A percentile compares a stretch with the other conserved stretches of the same genome.
Evolutionary conservation across 306 rosid species (phyloP).

Genomic region (Prosopis cineraria): DNA sequence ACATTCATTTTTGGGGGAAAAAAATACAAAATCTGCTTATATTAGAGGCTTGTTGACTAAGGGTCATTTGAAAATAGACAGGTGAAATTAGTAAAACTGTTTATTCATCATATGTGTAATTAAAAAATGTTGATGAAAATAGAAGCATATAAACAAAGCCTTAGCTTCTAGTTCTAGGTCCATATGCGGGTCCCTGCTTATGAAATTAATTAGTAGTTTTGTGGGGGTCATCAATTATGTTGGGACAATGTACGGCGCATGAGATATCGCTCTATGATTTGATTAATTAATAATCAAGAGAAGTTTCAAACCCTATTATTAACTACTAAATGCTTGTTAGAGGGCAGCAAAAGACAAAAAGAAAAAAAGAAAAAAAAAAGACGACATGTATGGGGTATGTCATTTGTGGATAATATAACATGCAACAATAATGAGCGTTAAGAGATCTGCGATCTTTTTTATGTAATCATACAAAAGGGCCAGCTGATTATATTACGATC

Average conservation of each 20-base stretch:
- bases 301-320: not conserved
- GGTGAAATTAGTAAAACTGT: not conserved
- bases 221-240: not conserved
- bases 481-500: constrained; percentile 10
- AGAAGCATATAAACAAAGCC: not conserved
- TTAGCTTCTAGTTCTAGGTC: not conserved
- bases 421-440: constrained; percentile 4
- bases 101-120: no score
- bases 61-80: no score
- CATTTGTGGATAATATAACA: not conserved
- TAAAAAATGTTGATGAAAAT: not conserved
- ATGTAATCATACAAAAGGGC: no score
- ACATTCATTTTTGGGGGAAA: no score
- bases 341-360: constrained; percentile 19
- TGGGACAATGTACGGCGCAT: not conserved
- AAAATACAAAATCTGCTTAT: no score
- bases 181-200: not conserved
- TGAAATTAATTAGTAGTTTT: not conserved
- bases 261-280: not conserved
- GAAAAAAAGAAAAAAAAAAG: constrained; percentile 31
- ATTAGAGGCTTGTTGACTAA: no score
- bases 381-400: not conserved
- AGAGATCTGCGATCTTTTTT: not conserved
- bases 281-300: not conserved
- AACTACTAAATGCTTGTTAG: not conserved